phyloP scores from a whole-genome alignment of 2,329 filamentous ascomycete genomes.

The Colletotrichum noveboracense region DNA sequence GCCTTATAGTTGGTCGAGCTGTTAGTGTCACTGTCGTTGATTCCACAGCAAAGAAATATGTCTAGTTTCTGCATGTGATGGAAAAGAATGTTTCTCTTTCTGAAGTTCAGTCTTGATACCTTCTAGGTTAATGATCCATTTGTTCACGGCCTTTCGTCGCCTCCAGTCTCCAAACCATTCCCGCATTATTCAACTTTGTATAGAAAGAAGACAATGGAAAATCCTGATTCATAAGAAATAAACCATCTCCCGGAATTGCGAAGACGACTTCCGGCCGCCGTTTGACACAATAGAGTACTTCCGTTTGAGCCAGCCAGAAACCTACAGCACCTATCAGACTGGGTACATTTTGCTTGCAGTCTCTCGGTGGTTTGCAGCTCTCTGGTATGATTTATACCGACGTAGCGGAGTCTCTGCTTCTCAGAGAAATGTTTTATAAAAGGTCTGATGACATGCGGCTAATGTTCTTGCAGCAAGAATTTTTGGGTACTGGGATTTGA shows the following conservation, averaged over 20 bases:
- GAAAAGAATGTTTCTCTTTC: neutral
- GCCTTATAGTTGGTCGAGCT: neutral
- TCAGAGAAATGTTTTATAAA: neutral
- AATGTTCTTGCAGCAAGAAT: rapidly evolving
- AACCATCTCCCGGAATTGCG: rapidly evolving
- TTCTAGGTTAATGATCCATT: neutral
- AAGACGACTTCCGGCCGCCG: neutral
- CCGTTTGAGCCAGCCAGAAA: neutral
- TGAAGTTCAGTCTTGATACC: neutral
- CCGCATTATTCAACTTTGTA: neutral
- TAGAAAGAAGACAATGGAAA: rapidly evolving
- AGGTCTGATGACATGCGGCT: rapidly evolving
- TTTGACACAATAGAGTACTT: rapidly evolving
- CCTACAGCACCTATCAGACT: no score
- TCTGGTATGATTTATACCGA: neutral
- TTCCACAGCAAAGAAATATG: rapidly evolving
- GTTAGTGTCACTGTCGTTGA: neutral
- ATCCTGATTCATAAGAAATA: rapidly evolving
- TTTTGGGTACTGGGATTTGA: no score
- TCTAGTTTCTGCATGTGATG: rapidly evolving
- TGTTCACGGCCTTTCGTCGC: neutral
- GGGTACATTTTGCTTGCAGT: neutral
- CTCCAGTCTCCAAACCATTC: neutral
- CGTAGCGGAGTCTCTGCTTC: rapidly evolving
- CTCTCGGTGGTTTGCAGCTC: rapidly evolving